Evolutionary conservation across 176 grass and related monocot species (phyloP).

Genomic region (Aegilops sharonensis): DNA sequence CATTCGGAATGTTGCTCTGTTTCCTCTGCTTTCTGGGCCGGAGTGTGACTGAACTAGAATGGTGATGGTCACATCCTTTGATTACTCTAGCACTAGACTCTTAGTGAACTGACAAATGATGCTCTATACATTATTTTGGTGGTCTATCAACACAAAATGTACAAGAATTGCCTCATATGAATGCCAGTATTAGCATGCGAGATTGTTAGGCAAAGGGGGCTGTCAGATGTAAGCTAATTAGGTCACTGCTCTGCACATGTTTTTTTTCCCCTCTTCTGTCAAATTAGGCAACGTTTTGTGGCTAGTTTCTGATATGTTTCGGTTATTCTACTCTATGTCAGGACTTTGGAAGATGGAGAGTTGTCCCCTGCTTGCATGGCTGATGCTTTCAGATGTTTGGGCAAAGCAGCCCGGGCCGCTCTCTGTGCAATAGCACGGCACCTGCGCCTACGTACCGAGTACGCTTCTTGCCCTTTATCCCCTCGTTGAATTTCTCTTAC

Average conservation of each 20-base stretch:
- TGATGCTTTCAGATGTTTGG: conserved; percentile 73
- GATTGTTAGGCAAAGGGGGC: background rate
- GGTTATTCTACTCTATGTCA: conserved; percentile 23
- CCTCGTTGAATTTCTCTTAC: background rate
- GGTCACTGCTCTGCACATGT: background rate
- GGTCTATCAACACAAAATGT: background rate
- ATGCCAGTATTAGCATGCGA: background rate
- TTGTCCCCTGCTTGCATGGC: conserved; percentile 66
- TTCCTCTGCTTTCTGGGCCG: background rate
- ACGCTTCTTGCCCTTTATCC: conserved; percentile 4
- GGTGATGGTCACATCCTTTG: background rate
- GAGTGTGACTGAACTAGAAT: too few species aligned
- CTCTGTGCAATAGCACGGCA: conserved; percentile 69
- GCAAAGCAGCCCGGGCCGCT: conserved; percentile 60
- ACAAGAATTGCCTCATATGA: background rate
- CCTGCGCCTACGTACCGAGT: conserved; percentile 69
- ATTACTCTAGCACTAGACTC: too few species aligned
- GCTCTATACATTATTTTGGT: background rate
- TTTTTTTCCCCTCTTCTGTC: background rate
- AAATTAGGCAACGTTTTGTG: background rate
- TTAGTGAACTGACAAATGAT: background rate
- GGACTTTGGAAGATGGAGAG: conserved; percentile 63
- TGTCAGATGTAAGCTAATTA: conserved; percentile 2
- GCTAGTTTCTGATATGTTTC: background rate
- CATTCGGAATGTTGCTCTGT: background rate